These are phyloP conservation scores for Colletotrichum sp. DNA, from an alignment of 2,329 filamentous ascomycete species.

Conservation along the genomic window DNA sequence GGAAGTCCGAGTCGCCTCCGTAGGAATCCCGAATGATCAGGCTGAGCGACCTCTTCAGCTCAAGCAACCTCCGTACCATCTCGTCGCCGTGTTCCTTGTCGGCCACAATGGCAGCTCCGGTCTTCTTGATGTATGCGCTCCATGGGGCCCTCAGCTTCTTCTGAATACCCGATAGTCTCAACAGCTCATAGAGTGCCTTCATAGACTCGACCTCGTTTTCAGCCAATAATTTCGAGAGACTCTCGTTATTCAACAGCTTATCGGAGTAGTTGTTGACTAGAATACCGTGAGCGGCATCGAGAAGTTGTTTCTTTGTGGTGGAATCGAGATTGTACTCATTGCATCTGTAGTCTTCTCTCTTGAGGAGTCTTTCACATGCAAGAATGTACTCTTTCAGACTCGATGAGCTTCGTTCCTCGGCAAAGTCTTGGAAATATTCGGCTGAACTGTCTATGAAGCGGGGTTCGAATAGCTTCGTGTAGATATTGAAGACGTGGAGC, in stretches of 20 bases:
- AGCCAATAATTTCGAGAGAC: slow-evolving; percentile 76
- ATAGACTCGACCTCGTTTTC: slow-evolving; percentile 73
- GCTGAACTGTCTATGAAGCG: slow-evolving; percentile 72
- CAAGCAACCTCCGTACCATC: slow-evolving; percentile 85
- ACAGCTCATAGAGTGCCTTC: slow-evolving; percentile 77
- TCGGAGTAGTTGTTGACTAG: slow-evolving; percentile 73
- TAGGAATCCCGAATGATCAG: slow-evolving; percentile 80
- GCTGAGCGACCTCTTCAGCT: slow-evolving; percentile 81
- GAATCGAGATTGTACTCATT: slow-evolving; percentile 83
- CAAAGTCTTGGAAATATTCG: slow-evolving; percentile 73
- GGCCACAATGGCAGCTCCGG: slow-evolving; percentile 79
- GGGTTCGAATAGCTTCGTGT: slow-evolving; percentile 80
- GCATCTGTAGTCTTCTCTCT: slow-evolving; percentile 76
- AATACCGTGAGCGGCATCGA: slow-evolving; percentile 74
- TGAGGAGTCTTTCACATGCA: slow-evolving; percentile 71
- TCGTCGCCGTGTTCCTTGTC: slow-evolving; percentile 79
- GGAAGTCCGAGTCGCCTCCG: slow-evolving; percentile 75
- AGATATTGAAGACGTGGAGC: slow-evolving; percentile 84
- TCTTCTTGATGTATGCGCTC: slow-evolving; percentile 76
- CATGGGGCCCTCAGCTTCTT: slow-evolving; percentile 75
- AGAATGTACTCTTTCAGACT: slow-evolving; percentile 78
- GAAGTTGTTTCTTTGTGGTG: slow-evolving; percentile 79
- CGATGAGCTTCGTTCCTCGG: slow-evolving; percentile 65
- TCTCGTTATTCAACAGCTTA: slow-evolving; percentile 68
- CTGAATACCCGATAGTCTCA: slow-evolving; percentile 75